phyloP scores from a whole-genome alignment of 2,329 filamentous ascomycete genomes.

The Hypoxylon sp. region DNA sequence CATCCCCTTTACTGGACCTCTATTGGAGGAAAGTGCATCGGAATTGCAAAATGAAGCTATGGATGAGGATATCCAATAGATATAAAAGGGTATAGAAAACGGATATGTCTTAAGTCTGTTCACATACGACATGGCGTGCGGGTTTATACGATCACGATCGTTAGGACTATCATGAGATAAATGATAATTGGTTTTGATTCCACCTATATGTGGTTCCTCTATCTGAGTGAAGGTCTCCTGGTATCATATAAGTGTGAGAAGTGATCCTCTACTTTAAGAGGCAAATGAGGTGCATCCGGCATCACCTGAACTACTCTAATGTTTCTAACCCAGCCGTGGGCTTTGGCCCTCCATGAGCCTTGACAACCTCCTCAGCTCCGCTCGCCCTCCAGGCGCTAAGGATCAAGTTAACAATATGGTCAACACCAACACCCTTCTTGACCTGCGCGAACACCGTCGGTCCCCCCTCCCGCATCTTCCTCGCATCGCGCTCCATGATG shows the following conservation, averaged over 20 bases:
- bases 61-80: slow-evolving; percentile 58
- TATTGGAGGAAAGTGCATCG: slow-evolving; percentile 58
- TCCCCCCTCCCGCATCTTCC: slow-evolving; percentile 95
- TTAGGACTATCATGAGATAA: slow-evolving; percentile 28
- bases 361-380: slow-evolving; percentile 77
- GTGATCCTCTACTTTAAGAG: not conserved
- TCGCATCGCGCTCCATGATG: slow-evolving; percentile 95
- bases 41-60: slow-evolving; percentile 54
- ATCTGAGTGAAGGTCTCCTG: slow-evolving; percentile 9
- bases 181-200: slow-evolving; percentile 28
- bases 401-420: slow-evolving; percentile 90
- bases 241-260: slow-evolving; percentile 24
- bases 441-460: slow-evolving; percentile 97
- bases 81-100: slow-evolving; percentile 7
- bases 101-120: not conserved
- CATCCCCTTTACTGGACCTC: slow-evolving; percentile 60
- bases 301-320: slow-evolving; percentile 50
- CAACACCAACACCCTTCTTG: slow-evolving; percentile 89
- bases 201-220: not conserved
- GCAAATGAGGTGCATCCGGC: not conserved
- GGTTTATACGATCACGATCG: not conserved
- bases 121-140: not conserved
- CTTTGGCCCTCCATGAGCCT: slow-evolving; percentile 69
- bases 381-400: slow-evolving; percentile 93
- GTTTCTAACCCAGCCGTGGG: slow-evolving; percentile 70